A percentile compares a stretch with the other conserved stretches of the same genome.
phyloP scores from a whole-genome alignment of 805 yeast genomes.

The Lipomyces spencermartinsiae region DNA sequence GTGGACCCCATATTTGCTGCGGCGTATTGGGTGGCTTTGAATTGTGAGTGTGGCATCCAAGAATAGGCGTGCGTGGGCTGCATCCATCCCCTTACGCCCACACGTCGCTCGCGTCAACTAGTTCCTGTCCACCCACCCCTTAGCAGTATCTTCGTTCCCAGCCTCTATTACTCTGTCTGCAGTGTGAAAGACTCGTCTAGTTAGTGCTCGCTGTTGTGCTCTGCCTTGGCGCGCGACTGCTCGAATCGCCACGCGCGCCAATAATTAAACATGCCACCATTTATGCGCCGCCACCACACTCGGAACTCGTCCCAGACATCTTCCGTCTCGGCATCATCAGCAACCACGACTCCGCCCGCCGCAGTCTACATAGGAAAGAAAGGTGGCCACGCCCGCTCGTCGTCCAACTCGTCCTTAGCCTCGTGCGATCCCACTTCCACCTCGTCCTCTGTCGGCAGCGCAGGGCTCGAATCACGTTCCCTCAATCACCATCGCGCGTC shows the following conservation, averaged over 20 bases:
- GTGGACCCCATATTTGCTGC: no score
- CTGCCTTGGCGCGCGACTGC: background rate
- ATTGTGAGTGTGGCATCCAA: no score
- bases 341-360: background rate
- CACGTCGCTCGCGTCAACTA: no score
- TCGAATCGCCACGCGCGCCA: background rate
- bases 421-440: background rate
- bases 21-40: no score
- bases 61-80: no score
- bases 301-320: constrained; percentile 8
- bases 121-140: no score
- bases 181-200: background rate
- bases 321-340: constrained; percentile 3
- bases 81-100: no score
- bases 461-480: background rate
- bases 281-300: constrained; percentile 13
- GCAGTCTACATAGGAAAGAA: background rate
- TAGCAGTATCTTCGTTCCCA: no score
- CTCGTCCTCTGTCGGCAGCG: constrained; percentile 7
- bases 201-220: background rate
- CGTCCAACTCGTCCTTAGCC: background rate
- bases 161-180: background rate
- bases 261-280: constrained; percentile 10
- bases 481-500: constrained; percentile 3
- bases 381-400: background rate